phyloP scores from a whole-genome alignment of 2,329 filamentous ascomycete species.

The Trematosphaeria pertusa region DNA sequence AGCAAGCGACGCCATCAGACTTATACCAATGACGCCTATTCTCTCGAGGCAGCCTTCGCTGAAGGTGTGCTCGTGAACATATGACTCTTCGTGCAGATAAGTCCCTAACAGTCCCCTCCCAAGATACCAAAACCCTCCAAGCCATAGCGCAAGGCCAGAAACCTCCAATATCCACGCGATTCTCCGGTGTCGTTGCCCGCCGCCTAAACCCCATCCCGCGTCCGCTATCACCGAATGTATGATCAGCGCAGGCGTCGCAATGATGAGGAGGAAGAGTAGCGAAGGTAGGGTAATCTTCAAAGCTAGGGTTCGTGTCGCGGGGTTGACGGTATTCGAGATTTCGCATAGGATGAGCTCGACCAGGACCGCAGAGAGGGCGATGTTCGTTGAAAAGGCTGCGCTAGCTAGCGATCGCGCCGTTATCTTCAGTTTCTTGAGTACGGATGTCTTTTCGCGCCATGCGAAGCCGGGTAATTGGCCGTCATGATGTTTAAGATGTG shows the following conservation, averaged over 20 bases:
- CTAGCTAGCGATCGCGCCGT: constrained; percentile 57
- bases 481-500: constrained; percentile 66
- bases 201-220: constrained; percentile 68
- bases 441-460: constrained; percentile 29
- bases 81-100: constrained; percentile 56
- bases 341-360: constrained; percentile 84
- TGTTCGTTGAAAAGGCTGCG: constrained; percentile 75
- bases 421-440: constrained; percentile 48
- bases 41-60: constrained; percentile 66
- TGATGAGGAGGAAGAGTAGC: constrained; percentile 74
- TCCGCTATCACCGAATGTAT: constrained; percentile 69
- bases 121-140: constrained; percentile 78
- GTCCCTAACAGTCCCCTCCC: constrained; percentile 67
- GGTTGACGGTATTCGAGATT: constrained; percentile 76
- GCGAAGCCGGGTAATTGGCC: constrained; percentile 61
- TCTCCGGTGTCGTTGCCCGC: constrained; percentile 63
- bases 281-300: constrained; percentile 73
- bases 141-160: constrained; percentile 70
- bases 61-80: constrained; percentile 54
- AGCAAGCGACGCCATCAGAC: constrained; percentile 85
- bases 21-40: constrained; percentile 84
- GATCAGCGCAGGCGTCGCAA: constrained; percentile 80
- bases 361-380: constrained; percentile 78
- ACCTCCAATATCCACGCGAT: constrained; percentile 70
- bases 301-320: constrained; percentile 70